Conservation (phyloP, 192 early-diverging fungal genomes). For the Coemansia sp. region DNA sequence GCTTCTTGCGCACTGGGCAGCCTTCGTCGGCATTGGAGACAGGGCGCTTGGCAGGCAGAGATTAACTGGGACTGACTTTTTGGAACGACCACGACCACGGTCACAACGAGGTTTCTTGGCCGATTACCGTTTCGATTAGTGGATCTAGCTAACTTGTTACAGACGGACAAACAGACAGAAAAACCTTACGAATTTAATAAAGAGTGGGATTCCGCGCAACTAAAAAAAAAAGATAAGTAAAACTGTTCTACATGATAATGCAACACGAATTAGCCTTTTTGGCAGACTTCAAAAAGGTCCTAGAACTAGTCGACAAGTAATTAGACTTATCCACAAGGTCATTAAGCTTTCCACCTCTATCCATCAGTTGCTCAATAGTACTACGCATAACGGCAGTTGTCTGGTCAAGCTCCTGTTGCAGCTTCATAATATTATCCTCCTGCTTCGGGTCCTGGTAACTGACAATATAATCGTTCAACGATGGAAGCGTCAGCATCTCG, state of each 20-base stretch:
- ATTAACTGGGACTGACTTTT: too few relatives aligned
- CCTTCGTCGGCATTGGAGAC: too few relatives aligned
- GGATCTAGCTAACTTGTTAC: too few relatives aligned
- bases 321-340: conserved; percentile 81
- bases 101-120: too few relatives aligned
- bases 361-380: conserved; percentile 88
- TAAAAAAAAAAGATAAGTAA: background rate
- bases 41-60: too few relatives aligned
- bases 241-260: conserved; percentile 37
- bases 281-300: conserved; percentile 96
- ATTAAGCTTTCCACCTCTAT: conserved; percentile 89
- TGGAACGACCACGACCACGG: too few relatives aligned
- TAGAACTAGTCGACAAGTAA: conserved; percentile 83
- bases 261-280: conserved; percentile 72
- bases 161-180: background rate
- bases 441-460: conserved; percentile 92
- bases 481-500: conserved; percentile 63
- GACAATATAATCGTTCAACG: conserved; percentile 68
- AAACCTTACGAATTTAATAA: too few relatives aligned
- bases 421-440: conserved; percentile 88
- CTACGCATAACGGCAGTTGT: conserved; percentile 94
- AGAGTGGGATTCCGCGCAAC: background rate
- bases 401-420: conserved; percentile 96
- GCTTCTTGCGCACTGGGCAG: too few relatives aligned
- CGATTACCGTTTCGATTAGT: too few relatives aligned